These are phyloP conservation scores for Diplodia sapinea DNA, from an alignment of 2,329 filamentous ascomycete genomes.

Conservation along the genomic window DNA sequence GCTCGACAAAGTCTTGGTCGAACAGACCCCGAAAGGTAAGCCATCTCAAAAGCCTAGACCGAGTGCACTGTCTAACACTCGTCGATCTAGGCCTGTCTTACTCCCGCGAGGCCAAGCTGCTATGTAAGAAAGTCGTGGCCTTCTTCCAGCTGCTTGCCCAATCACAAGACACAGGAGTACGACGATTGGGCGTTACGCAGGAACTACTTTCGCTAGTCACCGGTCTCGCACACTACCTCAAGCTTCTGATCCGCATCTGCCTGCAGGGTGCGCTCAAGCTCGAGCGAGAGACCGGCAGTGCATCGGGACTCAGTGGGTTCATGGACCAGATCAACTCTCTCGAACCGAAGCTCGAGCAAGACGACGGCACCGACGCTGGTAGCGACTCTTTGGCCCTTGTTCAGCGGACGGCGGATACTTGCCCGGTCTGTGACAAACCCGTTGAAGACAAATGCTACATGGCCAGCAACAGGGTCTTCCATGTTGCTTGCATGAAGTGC, in stretches of 20 bases:
- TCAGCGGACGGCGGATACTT: slow-evolving; percentile 70
- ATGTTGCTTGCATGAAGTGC: slow-evolving; percentile 76
- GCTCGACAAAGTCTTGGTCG: slow-evolving; percentile 74
- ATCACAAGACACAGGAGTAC: slow-evolving; percentile 86
- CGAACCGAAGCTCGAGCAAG: slow-evolving; percentile 58
- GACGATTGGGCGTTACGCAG: slow-evolving; percentile 94
- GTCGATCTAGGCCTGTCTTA: slow-evolving; percentile 77
- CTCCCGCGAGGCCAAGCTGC: slow-evolving; percentile 91
- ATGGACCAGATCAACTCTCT: slow-evolving; percentile 82
- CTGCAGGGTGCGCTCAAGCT: slow-evolving; percentile 90
- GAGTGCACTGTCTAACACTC: not conserved
- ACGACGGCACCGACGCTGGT: slow-evolving; percentile 48
- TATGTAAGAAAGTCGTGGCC: slow-evolving; percentile 99
- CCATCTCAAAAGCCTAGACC: not conserved
- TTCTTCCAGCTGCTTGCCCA: slow-evolving; percentile 96
- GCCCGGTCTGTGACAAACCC: slow-evolving; percentile 77
- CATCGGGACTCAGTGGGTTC: slow-evolving; percentile 80
- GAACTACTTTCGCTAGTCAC: slow-evolving; percentile 98
- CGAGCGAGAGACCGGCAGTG: slow-evolving; percentile 78
- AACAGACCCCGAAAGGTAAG: slow-evolving; percentile 76
- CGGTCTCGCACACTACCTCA: slow-evolving; percentile 94
- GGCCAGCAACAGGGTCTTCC: slow-evolving; percentile 78
- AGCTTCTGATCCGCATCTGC: slow-evolving; percentile 95
- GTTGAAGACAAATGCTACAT: slow-evolving; percentile 94
- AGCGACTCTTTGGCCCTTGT: slow-evolving; percentile 52